Base-by-base conservation (phyloP, 768 basidiomycete species). In the Mycena filopes region DNA sequence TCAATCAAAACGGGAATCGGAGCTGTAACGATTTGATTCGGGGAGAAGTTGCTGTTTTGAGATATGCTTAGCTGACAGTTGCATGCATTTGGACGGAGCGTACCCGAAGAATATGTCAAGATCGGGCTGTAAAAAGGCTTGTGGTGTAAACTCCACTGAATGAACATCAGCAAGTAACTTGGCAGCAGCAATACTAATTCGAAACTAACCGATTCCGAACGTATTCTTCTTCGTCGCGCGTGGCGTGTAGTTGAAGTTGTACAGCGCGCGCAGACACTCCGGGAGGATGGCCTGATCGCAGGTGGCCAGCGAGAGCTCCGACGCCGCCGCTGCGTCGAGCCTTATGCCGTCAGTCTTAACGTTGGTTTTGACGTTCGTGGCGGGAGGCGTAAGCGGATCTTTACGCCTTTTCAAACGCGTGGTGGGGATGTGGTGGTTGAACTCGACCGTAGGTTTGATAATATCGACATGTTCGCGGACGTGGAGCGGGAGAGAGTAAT, bases 381-480 rank as follows among this genome's bases (percentile, higher is more conserved):
- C 9, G 2, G 40, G 66, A 6, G 26, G 55, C 3, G 23, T 43
- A 20, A 36, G 55, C 3, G 23, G 33, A 20, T 26, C 20, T 2
- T 46, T 15, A 10, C 57, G 48, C 41, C 59, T 67, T 29, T 58
- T 63, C 61, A 64, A 63, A 67, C 69, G 64, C n/a, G 46, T 63
- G n/a, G 58, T 33, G 10, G 55, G 45, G n/a, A 62, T 55, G 10
- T 60, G 69, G 38, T 75, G 72, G 60, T 74, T 71, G 68, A 83
- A 84, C 54, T 84, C 81, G 1, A 84, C 74, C 0, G 83, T 83
- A 9, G 83, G 83, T 8, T 72, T 82, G 29, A 84, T 79, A 48
- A 84, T 74, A 48, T 84, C 83, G 45, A 84, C 67, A 36, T 83
- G 83, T 6, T 69, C 62, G 4, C 20, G 64, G 9, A 84, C 48